A percentile compares a stretch with the other conserved stretches of the same genome.
Evolutionary conservation across 176 grass and related monocot species (phyloP).

Genomic region (Oryza rufipogon): DNA sequence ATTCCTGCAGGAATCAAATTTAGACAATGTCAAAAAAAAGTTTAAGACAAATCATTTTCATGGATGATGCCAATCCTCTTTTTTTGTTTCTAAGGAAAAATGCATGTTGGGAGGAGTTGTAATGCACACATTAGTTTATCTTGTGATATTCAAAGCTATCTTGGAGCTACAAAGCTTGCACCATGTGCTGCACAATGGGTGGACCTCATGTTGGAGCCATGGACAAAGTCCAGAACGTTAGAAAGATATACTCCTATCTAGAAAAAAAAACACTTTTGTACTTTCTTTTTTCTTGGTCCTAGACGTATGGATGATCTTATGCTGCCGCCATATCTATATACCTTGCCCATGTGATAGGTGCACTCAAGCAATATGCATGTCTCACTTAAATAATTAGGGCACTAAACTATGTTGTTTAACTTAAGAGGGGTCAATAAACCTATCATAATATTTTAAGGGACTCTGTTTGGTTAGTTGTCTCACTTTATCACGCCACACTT

Average conservation of each 20-base stretch:
- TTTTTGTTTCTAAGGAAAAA: not conserved
- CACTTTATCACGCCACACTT: no score
- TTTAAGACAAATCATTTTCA: not conserved
- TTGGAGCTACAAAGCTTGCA: constrained; percentile 31
- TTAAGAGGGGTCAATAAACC: no score
- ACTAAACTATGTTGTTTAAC: not conserved
- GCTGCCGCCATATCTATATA: constrained; percentile 38
- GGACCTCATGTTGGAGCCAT: constrained; percentile 31
- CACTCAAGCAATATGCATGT: not conserved
- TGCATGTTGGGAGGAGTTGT: constrained; percentile 36
- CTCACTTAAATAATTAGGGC: not conserved
- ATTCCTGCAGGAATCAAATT: not conserved
- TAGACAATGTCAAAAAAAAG: not conserved
- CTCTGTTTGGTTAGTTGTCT: no score
- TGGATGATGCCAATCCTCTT: not conserved
- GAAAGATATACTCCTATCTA: constrained; percentile 45
- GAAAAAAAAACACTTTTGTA: constrained; percentile 26
- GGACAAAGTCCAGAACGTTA: constrained; percentile 38
- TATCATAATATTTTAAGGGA: no score
- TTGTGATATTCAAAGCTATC: constrained; percentile 46
- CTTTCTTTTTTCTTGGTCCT: not conserved
- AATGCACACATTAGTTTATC: constrained; percentile 30
- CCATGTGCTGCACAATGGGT: constrained; percentile 55
- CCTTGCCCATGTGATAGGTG: constrained; percentile 24
- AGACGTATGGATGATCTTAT: constrained; percentile 39